These are phyloP conservation scores for Plasmodium coatneyi DNA, from an alignment of 169 alveolate genomes.

Conservation along the genomic window DNA sequence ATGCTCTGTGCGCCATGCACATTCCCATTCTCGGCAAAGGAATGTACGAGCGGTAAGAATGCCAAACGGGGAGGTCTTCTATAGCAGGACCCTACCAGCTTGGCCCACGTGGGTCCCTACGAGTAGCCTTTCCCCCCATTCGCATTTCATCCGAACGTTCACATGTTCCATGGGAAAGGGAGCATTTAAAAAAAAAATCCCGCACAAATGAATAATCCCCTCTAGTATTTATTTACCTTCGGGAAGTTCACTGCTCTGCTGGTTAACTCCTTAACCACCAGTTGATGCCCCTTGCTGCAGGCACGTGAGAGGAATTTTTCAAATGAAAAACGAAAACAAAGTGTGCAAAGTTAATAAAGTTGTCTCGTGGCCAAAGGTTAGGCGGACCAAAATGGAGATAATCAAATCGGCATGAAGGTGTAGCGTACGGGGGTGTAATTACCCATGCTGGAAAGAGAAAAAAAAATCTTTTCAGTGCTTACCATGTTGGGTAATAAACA, in stretches of 20 bases:
- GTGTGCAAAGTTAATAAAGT: neutral
- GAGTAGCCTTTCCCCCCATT: neutral
- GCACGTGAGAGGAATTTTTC: neutral
- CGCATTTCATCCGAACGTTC: neutral
- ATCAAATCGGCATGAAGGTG: conserved; percentile 1
- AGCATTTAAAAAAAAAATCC: neutral
- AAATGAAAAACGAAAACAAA: neutral
- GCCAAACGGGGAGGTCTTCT: neutral
- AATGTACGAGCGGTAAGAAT: neutral
- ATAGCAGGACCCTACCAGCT: neutral
- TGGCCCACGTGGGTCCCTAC: neutral
- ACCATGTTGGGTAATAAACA: neutral
- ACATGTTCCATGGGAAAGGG: neutral
- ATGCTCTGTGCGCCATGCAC: neutral
- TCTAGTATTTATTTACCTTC: neutral
- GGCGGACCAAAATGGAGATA: neutral
- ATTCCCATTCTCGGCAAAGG: neutral
- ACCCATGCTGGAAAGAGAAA: neutral
- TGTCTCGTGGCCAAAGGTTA: neutral
- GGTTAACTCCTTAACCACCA: neutral
- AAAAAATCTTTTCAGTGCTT: neutral
- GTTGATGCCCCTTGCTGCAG: neutral
- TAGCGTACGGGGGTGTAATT: neutral
- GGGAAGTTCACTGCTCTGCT: neutral
- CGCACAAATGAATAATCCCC: neutral